Base-by-base conservation (phyloP, 139 green algal genomes). In the Chlamydomonas sphaeroides region DNA sequence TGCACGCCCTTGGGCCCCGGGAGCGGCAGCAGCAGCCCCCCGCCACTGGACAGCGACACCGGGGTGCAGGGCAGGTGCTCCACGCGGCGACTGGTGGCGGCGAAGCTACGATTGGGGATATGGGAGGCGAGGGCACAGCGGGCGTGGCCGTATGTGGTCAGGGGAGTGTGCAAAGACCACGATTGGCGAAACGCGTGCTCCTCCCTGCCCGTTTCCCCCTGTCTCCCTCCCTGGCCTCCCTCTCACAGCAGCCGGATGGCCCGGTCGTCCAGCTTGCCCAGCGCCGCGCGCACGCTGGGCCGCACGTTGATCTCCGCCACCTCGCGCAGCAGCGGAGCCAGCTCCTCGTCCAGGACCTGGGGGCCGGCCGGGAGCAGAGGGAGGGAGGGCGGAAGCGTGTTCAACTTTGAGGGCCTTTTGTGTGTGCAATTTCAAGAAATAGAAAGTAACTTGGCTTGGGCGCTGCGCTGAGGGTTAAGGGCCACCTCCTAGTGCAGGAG, bases 21-120 rank as follows among this genome's bases (percentile, higher is more conserved):
- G 45, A 83, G 42, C 32, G 62, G 62, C 76, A 83, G 42, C 63
- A 83, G 42, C 42, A 83, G 76, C 4, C 76, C 76, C 21, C 33
- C 63, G 28, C 76, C 76, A 45, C 63, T 56, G 33, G 76, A 73
- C 62, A 83, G 35, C 4, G 48, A 39, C 20, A 83, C 63, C 3
- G 76, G 76, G 33, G 76, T 65, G 62, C 76, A 83, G 45, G 76
- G 76, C 62, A 83, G 63, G 76, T 83, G 76, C 42, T 83, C 76
- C 76, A 83, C 76, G 6, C 76, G 76, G n/a, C 48, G 62, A 10
- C 63, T 65, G 26, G 76, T 83, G 35, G 76, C 76, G 45, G 45
- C 32, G 33, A 74, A 83, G 32, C 76, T 83, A 63, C 1, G 57
- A 17, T 23, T 0, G 53, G 49, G 35, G n/a, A n/a, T n/a, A n/a